Percentiles rank a stretch among this genome's conserved stretches.
These are phyloP conservation scores for Ramaria sp. DNA, from an alignment of 768 basidiomycete genomes.

Conservation along the genomic window DNA sequence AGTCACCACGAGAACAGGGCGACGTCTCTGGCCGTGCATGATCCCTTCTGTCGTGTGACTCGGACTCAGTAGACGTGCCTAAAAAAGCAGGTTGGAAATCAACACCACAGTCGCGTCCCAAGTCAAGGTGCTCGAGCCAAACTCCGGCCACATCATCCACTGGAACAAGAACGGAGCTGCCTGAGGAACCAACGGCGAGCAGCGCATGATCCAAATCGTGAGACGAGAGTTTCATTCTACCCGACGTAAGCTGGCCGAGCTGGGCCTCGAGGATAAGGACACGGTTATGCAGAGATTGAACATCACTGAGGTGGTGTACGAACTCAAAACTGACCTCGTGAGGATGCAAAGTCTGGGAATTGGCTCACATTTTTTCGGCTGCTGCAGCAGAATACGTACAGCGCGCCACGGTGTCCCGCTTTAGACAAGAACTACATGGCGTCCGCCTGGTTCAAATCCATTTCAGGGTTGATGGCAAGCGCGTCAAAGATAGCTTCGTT, in stretches of 20 bases:
- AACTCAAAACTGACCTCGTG: neutral
- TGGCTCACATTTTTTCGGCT: slow-evolving; percentile 68
- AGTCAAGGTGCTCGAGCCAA: slow-evolving; percentile 49
- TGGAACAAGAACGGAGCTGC: slow-evolving; percentile 41
- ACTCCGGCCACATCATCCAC: slow-evolving; percentile 47
- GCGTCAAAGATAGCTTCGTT: neutral
- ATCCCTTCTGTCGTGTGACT: slow-evolving; percentile 12
- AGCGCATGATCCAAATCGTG: slow-evolving; percentile 23
- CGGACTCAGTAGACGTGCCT: slow-evolving; percentile 7
- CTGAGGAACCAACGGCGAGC: slow-evolving; percentile 27
- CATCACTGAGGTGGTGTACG: slow-evolving; percentile 36
- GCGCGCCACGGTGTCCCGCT: slow-evolving; percentile 19
- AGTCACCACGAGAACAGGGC: slow-evolving; percentile 5
- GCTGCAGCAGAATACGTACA: slow-evolving; percentile 31
- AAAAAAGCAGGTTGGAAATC: slow-evolving; percentile 1
- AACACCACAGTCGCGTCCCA: slow-evolving; percentile 19
- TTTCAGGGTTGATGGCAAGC: neutral
- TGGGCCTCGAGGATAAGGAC: slow-evolving; percentile 59
- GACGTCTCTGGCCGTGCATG: slow-evolving; percentile 9
- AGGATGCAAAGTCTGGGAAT: neutral
- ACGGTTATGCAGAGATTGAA: slow-evolving; percentile 77
- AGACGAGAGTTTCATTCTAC: slow-evolving; percentile 1
- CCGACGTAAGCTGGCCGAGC: slow-evolving; percentile 4
- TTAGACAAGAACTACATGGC: slow-evolving; percentile 5
- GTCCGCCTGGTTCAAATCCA: neutral